A percentile compares a stretch with the other conserved stretches of the same genome.
Conservation (phyloP, 2,329 filamentous ascomycete species). For the Corinectria fuckeliana region DNA sequence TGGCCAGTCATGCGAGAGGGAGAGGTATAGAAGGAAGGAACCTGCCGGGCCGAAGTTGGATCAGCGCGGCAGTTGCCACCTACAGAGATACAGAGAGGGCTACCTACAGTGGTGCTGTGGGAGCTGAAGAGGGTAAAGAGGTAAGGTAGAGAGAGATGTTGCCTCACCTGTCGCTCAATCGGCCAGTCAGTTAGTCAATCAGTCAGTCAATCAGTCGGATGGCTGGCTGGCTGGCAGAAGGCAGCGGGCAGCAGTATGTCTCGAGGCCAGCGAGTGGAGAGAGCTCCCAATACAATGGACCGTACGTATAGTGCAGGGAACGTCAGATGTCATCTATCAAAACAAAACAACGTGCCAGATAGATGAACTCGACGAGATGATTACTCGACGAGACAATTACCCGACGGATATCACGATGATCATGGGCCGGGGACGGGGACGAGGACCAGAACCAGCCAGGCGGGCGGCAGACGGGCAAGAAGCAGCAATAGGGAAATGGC, state of each 20-base stretch:
- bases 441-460: neutral
- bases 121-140: neutral
- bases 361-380: slow-evolving; percentile 4
- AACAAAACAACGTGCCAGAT: neutral
- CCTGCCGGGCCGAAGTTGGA: slow-evolving; percentile 8
- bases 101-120: neutral
- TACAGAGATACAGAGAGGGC: neutral
- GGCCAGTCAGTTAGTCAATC: neutral
- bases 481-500: neutral
- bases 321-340: neutral
- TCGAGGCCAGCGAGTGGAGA: no score
- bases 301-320: neutral
- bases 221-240: neutral
- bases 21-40: slow-evolving; percentile 8
- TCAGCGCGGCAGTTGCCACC: slow-evolving; percentile 15
- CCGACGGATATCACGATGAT: slow-evolving; percentile 4
- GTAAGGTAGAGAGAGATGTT: neutral
- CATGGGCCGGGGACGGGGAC: neutral
- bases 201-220: no score
- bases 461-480: neutral
- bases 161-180: neutral
- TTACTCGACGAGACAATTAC: slow-evolving; percentile 7
- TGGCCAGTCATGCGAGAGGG: slow-evolving; percentile 3
- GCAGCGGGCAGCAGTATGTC: neutral
- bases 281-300: no score